Base-by-base conservation (phyloP, 352 stramenopile species). In the Globisporangium nunn region DNA sequence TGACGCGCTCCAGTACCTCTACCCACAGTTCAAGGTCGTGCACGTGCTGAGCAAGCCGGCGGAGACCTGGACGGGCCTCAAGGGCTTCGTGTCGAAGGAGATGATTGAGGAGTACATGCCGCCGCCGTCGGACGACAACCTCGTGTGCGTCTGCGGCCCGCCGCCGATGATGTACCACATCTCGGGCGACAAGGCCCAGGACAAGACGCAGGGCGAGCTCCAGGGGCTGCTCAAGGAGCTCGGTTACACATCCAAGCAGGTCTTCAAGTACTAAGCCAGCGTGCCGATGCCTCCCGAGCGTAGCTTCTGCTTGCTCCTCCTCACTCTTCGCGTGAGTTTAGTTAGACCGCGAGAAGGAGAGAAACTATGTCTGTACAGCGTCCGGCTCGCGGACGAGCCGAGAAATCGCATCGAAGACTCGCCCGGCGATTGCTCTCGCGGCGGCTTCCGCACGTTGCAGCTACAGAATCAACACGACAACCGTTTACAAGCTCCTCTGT, bases 121-220 rank as follows among this genome's bases (percentile, higher is more conserved):
- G 0, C 67, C 62, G 44, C 82, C 88, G 11, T 84, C 78, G 12
- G 70, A 91, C 33, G 84, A 96, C 31, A 64, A 82, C 63, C 65
- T 96, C 29, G 72, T 97, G 33, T 92, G 88, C 43, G 85, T 97
- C 51, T 97, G 88, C 63, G 90, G 90, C 14, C 90, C 90, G 23
- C 88, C 80, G 11, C 76, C 82, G 18, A 93, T 97, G 78, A 95
- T 96, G 87, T 87, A 93, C 68, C 78, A 91, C 60, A 61, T 96
- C 50, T 96, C 81, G 43, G 86, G 88, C 52, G 73, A 91, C 68
- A 94, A 95, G 71, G 81, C 79, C 35, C 84, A 88, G 71, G 85
- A 96, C 71, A 87, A 66, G 49, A 79, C 70, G 43, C 88, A 96
- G 69, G 88, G 88, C 52, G 75, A 91, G 53, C 65, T 96, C 39